phyloP scores from a whole-genome alignment of 2,329 filamentous ascomycete species.

The Penicillium sclerotiorum region DNA sequence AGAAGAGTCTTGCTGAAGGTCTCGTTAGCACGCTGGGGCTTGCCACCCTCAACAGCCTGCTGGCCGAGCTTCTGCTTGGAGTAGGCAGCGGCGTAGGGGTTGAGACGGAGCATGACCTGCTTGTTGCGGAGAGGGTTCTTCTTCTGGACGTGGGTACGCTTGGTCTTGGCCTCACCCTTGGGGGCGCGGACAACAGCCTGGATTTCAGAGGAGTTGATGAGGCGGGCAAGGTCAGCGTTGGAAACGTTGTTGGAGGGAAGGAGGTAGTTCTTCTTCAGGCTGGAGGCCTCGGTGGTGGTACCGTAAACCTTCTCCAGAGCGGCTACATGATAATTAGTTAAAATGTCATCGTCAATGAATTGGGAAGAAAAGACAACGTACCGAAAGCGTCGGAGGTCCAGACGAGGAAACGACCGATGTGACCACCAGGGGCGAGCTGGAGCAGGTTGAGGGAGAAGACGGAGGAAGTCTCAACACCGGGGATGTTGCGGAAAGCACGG shows the following conservation, averaged over 20 bases:
- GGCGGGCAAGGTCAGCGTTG: constrained; percentile 92
- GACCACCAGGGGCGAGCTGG: constrained; percentile 97
- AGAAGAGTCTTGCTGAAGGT: constrained; percentile 56
- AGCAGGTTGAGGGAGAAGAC: constrained; percentile 97
- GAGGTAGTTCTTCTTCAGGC: constrained; percentile 98
- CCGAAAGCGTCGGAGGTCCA: constrained; percentile 98
- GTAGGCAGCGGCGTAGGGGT: constrained; percentile 94
- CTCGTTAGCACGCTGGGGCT: constrained; percentile 60
- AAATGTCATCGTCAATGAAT: too few relatives aligned
- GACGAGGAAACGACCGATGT: constrained; percentile 98
- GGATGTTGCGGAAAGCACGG: constrained; percentile 96
- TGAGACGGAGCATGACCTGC: constrained; percentile 97
- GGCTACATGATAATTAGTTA: too few relatives aligned
- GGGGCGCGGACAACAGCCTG: constrained; percentile 92
- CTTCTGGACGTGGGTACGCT: constrained; percentile 93
- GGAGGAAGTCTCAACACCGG: constrained; percentile 94
- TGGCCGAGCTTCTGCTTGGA: constrained; percentile 81
- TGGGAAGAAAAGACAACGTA: too few relatives aligned
- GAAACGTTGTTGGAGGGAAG: constrained; percentile 89
- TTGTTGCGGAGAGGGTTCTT: constrained; percentile 99
- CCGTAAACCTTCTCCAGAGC: constrained; percentile 97
- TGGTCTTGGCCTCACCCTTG: constrained; percentile 86
- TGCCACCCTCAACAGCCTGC: constrained; percentile 64
- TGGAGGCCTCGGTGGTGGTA: constrained; percentile 82
- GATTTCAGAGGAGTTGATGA: constrained; percentile 99